Base-by-base conservation (phyloP, 2,329 filamentous ascomycete genomes). In the Arthrinium phaeospermum region DNA sequence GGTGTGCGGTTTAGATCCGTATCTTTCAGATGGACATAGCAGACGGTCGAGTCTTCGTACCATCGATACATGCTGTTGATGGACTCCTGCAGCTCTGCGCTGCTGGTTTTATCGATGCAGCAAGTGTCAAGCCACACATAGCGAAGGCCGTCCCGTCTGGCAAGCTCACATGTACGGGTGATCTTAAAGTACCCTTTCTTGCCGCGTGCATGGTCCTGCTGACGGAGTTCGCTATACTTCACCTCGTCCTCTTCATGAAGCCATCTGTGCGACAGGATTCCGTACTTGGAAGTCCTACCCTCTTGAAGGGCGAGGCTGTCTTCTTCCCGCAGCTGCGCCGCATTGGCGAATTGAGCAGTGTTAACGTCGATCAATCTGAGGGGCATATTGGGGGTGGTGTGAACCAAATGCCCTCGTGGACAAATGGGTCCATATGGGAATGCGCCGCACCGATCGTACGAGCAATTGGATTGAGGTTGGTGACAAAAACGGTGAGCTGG, bases 41-140 rank as follows among this genome's bases (percentile, higher is more conserved):
- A 76, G 68, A 3, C 64, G 16, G 30, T 51, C 14, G 72, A 61
- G 49, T 75, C 64, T 24, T 46, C 45, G 51, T 76, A 76, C 71
- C 73, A 75, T 10, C 64, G 64, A 27, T 74, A 76, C 74, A 76
- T 76, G 44, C 37, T 51, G 34, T 74, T 74, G 13, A 76, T 76
- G 10, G 70, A 45, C 24, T 44, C 44, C 16, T 27, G n/a, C 3
- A 71, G 57, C 57, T 71, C 69, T 3, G 37, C 34, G 34, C n/a
- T 45, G 22, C 57, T 51, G 10, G 12, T 24, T 12, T 70, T 70
- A 37, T 71, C 41, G 70, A 71, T 71, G 46, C 70, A 71, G 27
- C 34, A 37, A 10, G 70, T 71, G 57, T 71, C 70, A 22, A 71
- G 41, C 70, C 70, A 71, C 16, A 71, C 27, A 46, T 30, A 69